Conservation (phyloP, 805 yeast species). For the Brettanomyces anomalus region DNA sequence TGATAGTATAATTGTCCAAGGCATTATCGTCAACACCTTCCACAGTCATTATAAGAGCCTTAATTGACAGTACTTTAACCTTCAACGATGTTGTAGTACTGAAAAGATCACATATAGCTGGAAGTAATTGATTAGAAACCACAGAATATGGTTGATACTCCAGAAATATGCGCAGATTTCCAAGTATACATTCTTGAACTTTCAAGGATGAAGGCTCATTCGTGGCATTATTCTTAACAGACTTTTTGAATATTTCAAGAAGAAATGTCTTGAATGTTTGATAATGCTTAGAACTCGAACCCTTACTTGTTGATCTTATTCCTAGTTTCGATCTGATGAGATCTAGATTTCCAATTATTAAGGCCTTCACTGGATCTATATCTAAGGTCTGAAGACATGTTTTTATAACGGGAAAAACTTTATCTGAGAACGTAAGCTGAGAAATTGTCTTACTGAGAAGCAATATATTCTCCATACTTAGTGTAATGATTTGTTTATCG, state of each 20-base stretch:
- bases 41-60: slow-evolving; percentile 50
- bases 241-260: slow-evolving; percentile 24
- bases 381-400: slow-evolving; percentile 17
- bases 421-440: slow-evolving; percentile 68
- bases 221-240: slow-evolving; percentile 12
- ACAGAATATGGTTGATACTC: slow-evolving; percentile 37
- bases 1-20: slow-evolving; percentile 61
- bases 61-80: slow-evolving; percentile 62
- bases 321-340: slow-evolving; percentile 20
- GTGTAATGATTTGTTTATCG: slow-evolving; percentile 32
- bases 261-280: slow-evolving; percentile 23
- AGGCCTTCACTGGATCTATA: slow-evolving; percentile 22
- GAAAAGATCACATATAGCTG: slow-evolving; percentile 62
- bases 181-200: slow-evolving; percentile 27
- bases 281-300: slow-evolving; percentile 12
- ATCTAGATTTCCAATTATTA: slow-evolving; percentile 22
- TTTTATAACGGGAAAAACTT: slow-evolving; percentile 41
- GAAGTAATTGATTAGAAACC: slow-evolving; percentile 68
- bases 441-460: slow-evolving; percentile 60
- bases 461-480: slow-evolving; percentile 47
- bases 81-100: slow-evolving; percentile 77
- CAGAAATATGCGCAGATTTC: slow-evolving; percentile 19
- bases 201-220: slow-evolving; percentile 12
- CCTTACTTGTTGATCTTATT: slow-evolving; percentile 15
- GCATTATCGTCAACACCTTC: slow-evolving; percentile 33